Evolutionary conservation across 1,284 basidiomycete genomes (phyloP), one percentile per base, ranked within the genome.

Genomic region (Kwoniella shivajii): DNA sequence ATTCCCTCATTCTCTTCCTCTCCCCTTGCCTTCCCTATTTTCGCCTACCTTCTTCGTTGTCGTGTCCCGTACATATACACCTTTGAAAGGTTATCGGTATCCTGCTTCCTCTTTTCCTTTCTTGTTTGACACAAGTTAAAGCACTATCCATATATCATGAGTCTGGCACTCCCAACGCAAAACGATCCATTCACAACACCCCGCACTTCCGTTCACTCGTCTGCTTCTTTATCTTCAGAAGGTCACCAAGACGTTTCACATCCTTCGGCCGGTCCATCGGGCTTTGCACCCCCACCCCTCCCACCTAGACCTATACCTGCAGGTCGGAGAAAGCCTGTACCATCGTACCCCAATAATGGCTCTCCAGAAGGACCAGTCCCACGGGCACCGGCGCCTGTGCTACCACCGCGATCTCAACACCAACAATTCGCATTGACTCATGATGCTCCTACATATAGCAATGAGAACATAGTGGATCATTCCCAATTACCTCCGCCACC

Each of bases 271-370:
- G 48, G 48, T 26, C 41, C 26, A 27, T 53, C 50, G 14, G 31
- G 16, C 13, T 51, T 51, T 27, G 47, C 44, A 14, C 45, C 55
- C 13, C 59, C 59, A 29, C 55, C 59, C 18, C 50, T 54, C 11
- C 54, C 55, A 7, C 59, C 56, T 24, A 33, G 59, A 36, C 59
- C 54, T 6, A 36, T 39, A 27, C 39, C 55, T 10, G 54, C 48
- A 16, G 46, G 34, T 20, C 24, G 30, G 13, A 39, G 59, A 13
- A 61, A 61, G 50, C 59, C 59, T 33, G 59, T 55, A 9, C 59
- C 59, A n/a, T 52, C 55, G 3, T 43, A 50, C 30, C 39, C 39
- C 27, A 41, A 50, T 24, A 37, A 43, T 33, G 53, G 49, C 14
- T 45, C 54, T 42, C 47, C 31, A 22, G 47, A 43, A 27, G 45